Evolutionary conservation across 1,284 basidiomycete species (phyloP), one percentile per base, ranked within the genome.

Genomic region (Pseudozyma hubeiensis): DNA sequence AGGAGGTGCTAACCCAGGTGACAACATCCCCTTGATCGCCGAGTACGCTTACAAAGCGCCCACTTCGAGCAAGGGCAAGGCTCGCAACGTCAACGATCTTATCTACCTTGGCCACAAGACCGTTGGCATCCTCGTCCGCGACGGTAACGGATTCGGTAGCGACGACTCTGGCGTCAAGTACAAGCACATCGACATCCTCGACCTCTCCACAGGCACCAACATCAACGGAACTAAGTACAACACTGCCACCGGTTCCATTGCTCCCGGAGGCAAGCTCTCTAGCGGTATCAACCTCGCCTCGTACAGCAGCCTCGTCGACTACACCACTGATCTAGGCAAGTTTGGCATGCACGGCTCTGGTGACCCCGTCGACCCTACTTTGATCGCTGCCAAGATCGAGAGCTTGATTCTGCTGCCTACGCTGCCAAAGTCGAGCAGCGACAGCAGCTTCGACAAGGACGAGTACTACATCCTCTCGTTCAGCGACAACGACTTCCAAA

Each of bases 381-480:
- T 91, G 31, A 87, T 91, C 57, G 88, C 88, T 62, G 87, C 88
- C 4, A 91, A 91, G 83, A 91, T 90, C 89, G 90, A 91, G 79
- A 88, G 88, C 7, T 85, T 90, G 52, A 88, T 90, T 13, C 84
- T 91, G 10, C 89, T 88, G 4, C 88, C 90, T 0, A 87, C 86
- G 19, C 80, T 86, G 2, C 89, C 90, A 69, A 74, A 85, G 5
- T 79, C 75, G 0, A 87, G 85, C 75, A 88, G 89, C 43, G 63
- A 65, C 54, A 50, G 13, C 9, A 48, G 43, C 58, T 71, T 54
- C 30, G 30, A 71, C 52, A 37, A 53, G 0, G 85, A 91, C 78
- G 90, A 91, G 78, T 91, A 88, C 82, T 91, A 91, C 86, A 84
- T 91, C 35, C 88, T 90, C 84, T 88, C 88, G 10, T 87, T 87